phyloP scores from a whole-genome alignment of 257 asterid species.

The Salvia miltiorrhiza region DNA sequence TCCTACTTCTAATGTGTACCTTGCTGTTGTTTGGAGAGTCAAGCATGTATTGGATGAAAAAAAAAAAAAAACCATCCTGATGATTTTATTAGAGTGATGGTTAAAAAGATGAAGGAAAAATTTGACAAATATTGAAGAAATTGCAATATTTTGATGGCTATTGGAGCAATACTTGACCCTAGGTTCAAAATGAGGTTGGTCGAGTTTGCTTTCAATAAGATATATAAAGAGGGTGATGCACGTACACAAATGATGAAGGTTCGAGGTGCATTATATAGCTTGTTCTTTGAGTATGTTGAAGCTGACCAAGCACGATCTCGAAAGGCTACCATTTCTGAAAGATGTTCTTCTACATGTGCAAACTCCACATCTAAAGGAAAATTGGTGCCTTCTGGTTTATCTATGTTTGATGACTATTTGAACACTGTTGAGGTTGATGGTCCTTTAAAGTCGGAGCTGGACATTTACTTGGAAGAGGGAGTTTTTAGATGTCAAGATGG shows the following conservation, averaged over 20 bases:
- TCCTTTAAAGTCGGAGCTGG: too few relatives aligned
- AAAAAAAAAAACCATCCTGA: too few relatives aligned
- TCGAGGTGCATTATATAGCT: not conserved
- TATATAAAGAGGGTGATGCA: not conserved
- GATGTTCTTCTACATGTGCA: not conserved
- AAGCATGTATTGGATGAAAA: too few relatives aligned
- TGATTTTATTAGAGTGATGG: too few relatives aligned
- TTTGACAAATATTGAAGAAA: too few relatives aligned
- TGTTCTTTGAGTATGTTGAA: not conserved
- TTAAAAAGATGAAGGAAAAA: too few relatives aligned
- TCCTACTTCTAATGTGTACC: too few relatives aligned
- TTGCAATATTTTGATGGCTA: too few relatives aligned
- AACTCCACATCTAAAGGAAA: not conserved
- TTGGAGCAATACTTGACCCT: too few relatives aligned
- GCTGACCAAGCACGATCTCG: not conserved
- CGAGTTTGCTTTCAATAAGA: constrained; percentile 4
- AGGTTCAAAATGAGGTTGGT: too few relatives aligned
- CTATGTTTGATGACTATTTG: not conserved
- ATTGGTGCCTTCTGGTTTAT: not conserved
- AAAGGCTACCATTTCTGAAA: not conserved
- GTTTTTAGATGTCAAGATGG: not conserved
- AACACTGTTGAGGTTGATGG: not conserved
- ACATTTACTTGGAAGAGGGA: not conserved
- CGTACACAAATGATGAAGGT: not conserved
- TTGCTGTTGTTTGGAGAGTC: too few relatives aligned